These are phyloP conservation scores for Zychaea mexicana DNA, from an alignment of 371 early-diverging fungal species.

Conservation along the genomic window DNA sequence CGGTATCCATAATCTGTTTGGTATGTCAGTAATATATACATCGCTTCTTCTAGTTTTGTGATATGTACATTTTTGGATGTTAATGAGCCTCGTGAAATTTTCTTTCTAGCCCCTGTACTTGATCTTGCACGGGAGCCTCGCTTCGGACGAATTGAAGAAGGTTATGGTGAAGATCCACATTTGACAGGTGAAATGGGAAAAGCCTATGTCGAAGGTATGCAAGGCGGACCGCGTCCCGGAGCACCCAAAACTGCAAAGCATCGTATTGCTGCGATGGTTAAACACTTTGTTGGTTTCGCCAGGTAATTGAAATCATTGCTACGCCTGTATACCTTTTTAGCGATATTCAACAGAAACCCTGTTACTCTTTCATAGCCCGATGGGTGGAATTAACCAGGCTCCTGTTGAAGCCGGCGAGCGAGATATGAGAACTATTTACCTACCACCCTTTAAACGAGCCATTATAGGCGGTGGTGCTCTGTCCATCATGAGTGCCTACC, in stretches of 20 bases:
- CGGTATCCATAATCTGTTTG: constrained; percentile 21
- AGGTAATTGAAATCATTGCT: constrained; percentile 11
- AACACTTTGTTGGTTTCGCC: constrained; percentile 21
- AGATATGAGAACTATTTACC: constrained; percentile 22
- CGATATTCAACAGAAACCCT: too few relatives aligned
- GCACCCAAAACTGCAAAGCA: constrained; percentile 13
- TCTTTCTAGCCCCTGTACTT: constrained; percentile 19
- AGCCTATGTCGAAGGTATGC: constrained; percentile 19
- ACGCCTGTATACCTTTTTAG: too few relatives aligned
- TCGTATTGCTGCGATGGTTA: constrained; percentile 25
- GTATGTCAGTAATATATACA: too few relatives aligned
- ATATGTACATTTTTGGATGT: neutral
- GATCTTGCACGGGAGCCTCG: constrained; percentile 23
- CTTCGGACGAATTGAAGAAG: constrained; percentile 24
- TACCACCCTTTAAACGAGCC: constrained; percentile 23
- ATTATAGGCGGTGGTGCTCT: constrained; percentile 23
- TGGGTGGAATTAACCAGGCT: constrained; percentile 21
- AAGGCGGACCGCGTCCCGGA: constrained; percentile 7
- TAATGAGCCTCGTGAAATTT: neutral
- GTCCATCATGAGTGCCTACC: constrained; percentile 25
- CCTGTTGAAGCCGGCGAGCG: constrained; percentile 24
- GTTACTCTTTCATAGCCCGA: constrained; percentile 1
- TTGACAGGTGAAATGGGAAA: constrained; percentile 24
- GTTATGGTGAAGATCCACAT: constrained; percentile 25
- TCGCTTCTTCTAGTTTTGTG: neutral